A percentile compares a stretch with the other conserved stretches of the same genome.
phyloP scores from a whole-genome alignment of 2,329 filamentous ascomycete species.

The Epichloe gansuensis region DNA sequence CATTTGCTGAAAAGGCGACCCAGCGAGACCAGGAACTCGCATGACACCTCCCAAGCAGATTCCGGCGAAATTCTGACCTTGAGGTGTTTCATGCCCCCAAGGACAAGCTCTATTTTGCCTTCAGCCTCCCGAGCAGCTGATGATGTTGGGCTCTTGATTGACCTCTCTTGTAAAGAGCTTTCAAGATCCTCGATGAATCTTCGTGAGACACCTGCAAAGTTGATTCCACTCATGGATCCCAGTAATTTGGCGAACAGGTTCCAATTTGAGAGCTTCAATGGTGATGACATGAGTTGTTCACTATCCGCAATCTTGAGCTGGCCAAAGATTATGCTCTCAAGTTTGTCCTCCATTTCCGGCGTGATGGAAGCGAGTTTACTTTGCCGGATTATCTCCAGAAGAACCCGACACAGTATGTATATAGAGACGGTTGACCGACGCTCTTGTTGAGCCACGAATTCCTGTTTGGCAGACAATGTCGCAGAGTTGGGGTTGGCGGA shows the following conservation, averaged over 20 bases:
- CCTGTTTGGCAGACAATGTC: conserved; percentile 44
- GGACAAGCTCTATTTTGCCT: conserved; percentile 71
- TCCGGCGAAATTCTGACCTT: conserved; percentile 63
- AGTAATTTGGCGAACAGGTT: conserved; percentile 84
- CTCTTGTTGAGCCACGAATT: conserved; percentile 68
- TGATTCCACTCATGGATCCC: conserved; percentile 90
- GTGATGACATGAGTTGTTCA: conserved; percentile 64
- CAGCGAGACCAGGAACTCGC: conserved; percentile 74
- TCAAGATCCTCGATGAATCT: conserved; percentile 77
- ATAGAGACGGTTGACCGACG: conserved; percentile 88
- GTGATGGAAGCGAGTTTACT: conserved; percentile 75
- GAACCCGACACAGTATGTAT: conserved; percentile 84
- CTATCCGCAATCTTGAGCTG: conserved; percentile 83
- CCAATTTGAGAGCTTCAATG: conserved; percentile 88
- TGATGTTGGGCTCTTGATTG: conserved; percentile 51
- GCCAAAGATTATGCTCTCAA: conserved; percentile 94
- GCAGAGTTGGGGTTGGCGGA: conserved; percentile 22
- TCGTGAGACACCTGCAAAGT: conserved; percentile 72
- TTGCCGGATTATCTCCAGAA: conserved; percentile 89
- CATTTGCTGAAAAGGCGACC: conserved; percentile 73
- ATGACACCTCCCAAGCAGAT: conserved; percentile 72
- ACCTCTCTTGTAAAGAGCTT: conserved; percentile 61
- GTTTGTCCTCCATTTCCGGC: conserved; percentile 80
- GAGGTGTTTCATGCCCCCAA: conserved; percentile 85
- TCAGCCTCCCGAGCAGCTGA: conserved; percentile 55